These are phyloP conservation scores for Nannochloris sp. DNA, from an alignment of 139 green algal species.

Conservation along the genomic window DNA sequence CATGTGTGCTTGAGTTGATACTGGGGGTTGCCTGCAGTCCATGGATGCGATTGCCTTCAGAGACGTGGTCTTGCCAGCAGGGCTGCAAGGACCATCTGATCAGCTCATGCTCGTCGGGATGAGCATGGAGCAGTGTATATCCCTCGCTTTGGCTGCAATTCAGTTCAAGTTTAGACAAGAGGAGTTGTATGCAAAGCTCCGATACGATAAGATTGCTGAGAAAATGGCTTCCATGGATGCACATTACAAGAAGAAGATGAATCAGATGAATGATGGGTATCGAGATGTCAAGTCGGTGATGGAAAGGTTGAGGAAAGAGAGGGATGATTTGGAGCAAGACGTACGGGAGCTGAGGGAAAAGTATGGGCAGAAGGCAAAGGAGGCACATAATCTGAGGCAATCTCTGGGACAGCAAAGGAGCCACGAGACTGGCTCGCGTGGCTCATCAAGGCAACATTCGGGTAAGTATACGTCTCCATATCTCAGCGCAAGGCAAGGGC, in stretches of 20 bases:
- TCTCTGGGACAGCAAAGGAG: too few species aligned
- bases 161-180: slow-evolving; percentile 14
- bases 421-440: too few species aligned
- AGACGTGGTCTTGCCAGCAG: neutral
- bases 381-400: slow-evolving; percentile 8
- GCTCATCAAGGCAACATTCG: too few species aligned
- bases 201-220: slow-evolving; percentile 33
- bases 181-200: slow-evolving; percentile 21
- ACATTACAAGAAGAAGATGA: slow-evolving; percentile 53
- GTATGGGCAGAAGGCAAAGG: slow-evolving; percentile 61
- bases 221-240: slow-evolving; percentile 49
- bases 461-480: too few species aligned
- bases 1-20: too few species aligned
- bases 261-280: slow-evolving; percentile 56
- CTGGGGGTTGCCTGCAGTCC: neutral
- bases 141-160: neutral
- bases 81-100: neutral
- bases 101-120: neutral
- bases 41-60: neutral
- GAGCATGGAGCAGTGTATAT: neutral
- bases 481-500: too few species aligned
- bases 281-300: slow-evolving; percentile 39
- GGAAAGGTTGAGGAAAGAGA: slow-evolving; percentile 35
- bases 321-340: slow-evolving; percentile 27
- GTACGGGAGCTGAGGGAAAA: slow-evolving; percentile 62